These are phyloP conservation scores for Diaporthe sp. DNA, from an alignment of 2,329 filamentous ascomycete genomes.

Conservation along the genomic window DNA sequence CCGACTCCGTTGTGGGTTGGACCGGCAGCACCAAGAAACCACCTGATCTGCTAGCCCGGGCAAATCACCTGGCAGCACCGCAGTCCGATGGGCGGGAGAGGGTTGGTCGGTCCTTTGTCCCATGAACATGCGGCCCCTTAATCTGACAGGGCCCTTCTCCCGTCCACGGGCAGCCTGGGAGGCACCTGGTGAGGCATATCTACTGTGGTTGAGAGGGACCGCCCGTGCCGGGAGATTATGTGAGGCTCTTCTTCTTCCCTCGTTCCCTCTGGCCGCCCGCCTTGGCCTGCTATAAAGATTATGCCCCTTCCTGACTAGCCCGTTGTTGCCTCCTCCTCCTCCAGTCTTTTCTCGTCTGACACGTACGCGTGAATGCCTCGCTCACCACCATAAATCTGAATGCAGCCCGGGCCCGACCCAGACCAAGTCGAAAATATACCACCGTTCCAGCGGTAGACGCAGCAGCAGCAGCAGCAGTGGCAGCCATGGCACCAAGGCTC, in stretches of 20 bases:
- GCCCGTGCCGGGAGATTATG: conserved; percentile 21
- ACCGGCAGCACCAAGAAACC: conserved; percentile 34
- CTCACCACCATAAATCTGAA: conserved; percentile 11
- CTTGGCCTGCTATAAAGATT: conserved; percentile 38
- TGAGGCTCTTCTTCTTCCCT: conserved; percentile 33
- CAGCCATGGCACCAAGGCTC: conserved; percentile 40
- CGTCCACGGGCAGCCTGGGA: conserved; percentile 16
- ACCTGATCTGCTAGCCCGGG: conserved; percentile 36
- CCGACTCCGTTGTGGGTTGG: conserved; percentile 33
- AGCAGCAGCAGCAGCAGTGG: not conserved
- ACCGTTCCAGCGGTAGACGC: conserved; percentile 9
- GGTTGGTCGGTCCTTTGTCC: conserved; percentile 20
- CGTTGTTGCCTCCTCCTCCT: not conserved
- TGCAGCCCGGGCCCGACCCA: conserved; percentile 3
- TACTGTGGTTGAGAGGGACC: conserved; percentile 25
- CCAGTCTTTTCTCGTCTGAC: conserved; percentile 21
- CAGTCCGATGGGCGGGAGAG: conserved; percentile 7
- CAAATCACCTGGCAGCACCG: conserved; percentile 32
- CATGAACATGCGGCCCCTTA: conserved; percentile 28
- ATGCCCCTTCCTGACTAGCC: conserved; percentile 21
- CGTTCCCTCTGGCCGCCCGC: not conserved
- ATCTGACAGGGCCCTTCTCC: conserved; percentile 18
- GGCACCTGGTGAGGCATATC: conserved; percentile 22
- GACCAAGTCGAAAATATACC: conserved; percentile 6
- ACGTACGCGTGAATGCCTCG: conserved; percentile 9